Percentiles rank a stretch among this genome's conserved stretches.
phyloP scores from a whole-genome alignment of 108 stramenopile genomes.

The Schizochytrium sp. region DNA sequence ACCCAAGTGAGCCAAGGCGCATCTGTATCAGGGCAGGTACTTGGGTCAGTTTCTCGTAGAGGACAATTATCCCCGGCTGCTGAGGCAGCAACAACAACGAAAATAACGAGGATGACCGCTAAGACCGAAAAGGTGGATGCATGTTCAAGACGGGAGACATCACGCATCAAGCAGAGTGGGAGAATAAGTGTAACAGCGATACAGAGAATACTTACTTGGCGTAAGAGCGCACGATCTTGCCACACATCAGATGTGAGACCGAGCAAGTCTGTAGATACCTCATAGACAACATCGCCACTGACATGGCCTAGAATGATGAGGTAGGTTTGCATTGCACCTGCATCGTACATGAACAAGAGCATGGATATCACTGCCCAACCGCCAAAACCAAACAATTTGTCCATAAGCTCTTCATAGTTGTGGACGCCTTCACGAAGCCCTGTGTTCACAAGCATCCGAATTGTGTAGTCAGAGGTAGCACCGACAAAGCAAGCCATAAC shows the following conservation, averaged over 20 bases:
- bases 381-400: constrained; percentile 52
- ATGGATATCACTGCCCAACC: constrained; percentile 31
- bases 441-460: constrained; percentile 51
- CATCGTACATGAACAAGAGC: constrained; percentile 48
- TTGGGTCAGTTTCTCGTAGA: constrained; percentile 26
- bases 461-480: constrained; percentile 34
- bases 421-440: constrained; percentile 32
- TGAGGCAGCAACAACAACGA: constrained; percentile 27
- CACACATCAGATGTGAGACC: not conserved
- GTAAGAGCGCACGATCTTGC: constrained; percentile 33
- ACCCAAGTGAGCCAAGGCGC: constrained; percentile 52
- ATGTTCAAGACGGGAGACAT: constrained; percentile 46
- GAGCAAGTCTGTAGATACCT: constrained; percentile 38
- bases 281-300: constrained; percentile 8
- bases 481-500: constrained; percentile 18
- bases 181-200: constrained; percentile 41
- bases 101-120: constrained; percentile 32
- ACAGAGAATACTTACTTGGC: not conserved
- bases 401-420: constrained; percentile 60
- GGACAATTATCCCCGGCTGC: constrained; percentile 55
- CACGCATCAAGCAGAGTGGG: constrained; percentile 38
- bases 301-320: constrained; percentile 59
- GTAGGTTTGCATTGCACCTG: constrained; percentile 46
- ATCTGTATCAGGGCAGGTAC: constrained; percentile 48
- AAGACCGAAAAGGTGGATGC: constrained; percentile 28